Base-by-base conservation (phyloP, 2,329 filamentous ascomycete genomes). In the Diaporthe batatas region DNA sequence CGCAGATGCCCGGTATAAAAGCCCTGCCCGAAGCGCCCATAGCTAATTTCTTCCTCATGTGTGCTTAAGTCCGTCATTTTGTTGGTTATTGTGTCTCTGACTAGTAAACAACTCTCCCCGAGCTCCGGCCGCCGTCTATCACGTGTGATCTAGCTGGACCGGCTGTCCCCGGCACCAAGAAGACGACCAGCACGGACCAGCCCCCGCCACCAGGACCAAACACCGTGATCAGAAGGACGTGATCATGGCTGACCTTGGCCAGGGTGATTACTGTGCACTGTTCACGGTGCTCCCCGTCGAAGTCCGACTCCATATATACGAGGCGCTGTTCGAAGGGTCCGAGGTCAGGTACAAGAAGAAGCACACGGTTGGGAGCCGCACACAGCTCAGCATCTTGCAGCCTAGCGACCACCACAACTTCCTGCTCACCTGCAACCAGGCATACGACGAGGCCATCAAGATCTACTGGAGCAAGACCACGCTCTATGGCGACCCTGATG, bases 11-110 rank as follows among this genome's bases (percentile, higher is more conserved):
- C 6, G 47, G 1, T 25, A 25, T n/a, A 55, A 11, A 32, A 14
- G 10, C 29, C 7, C n/a, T 12, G 2, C 1, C 10, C 14, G 4
- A 32, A 7, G 29, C 4, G 1, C 5, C 21, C 1, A 32, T 2
- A 21, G 21, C 16, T 42, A 4, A 18, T 55, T 34, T n/a, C 8
- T 32, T 34, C 5, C 25, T 34, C 23, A 5, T 23, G 11, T 5
- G 2, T 18, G 0, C 29, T 25, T 1, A 32, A 55, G 3, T 21
- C 18, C 1, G 10, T 14, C 4, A 1, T 21, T 6, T 51, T 23
- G n/a, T 23, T 49, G 0, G 0, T 14, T n/a, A 29, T 55, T 8
- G 3, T 2, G 11, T 14, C 21, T 18, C 18, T 36, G 18, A 57
- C 6, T 1, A n/a, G 3, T 18, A 6, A 12, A 21, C 1, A 29